Evolutionary conservation across 768 basidiomycete genomes (phyloP).

Genomic region (Calvatia gigantea): DNA sequence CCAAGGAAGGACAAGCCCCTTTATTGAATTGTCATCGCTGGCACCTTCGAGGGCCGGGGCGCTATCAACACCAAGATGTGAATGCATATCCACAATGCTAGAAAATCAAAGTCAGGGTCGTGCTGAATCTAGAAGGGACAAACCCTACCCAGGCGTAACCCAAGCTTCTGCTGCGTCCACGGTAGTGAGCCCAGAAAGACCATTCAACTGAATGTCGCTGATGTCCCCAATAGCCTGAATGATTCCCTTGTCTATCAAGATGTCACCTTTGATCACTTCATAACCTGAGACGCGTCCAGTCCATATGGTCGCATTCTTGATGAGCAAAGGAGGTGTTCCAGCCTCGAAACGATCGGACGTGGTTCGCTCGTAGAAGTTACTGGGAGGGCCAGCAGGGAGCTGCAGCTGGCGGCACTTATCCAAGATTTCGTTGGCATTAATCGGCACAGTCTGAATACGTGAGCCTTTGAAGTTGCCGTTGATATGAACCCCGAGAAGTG

Average conservation of each 20-base stretch:
- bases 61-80: constrained; percentile 44
- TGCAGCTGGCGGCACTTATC: constrained; percentile 49
- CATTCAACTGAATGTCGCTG: constrained; percentile 18
- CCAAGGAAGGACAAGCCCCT: constrained; percentile 46
- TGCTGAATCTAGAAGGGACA: neutral
- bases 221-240: constrained; percentile 50
- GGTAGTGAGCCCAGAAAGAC: constrained; percentile 28
- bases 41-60: constrained; percentile 28
- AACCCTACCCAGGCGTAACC: constrained; percentile 66
- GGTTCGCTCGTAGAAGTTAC: constrained; percentile 33
- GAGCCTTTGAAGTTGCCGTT: neutral
- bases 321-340: constrained; percentile 59
- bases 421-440: constrained; percentile 39
- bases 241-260: constrained; percentile 59
- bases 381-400: constrained; percentile 43
- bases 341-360: constrained; percentile 59
- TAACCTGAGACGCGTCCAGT: constrained; percentile 50
- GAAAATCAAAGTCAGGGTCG: neutral
- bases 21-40: constrained; percentile 51
- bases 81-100: constrained; percentile 46
- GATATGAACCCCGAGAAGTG: neutral
- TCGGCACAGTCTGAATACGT: constrained; percentile 24
- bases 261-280: constrained; percentile 53
- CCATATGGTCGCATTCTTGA: constrained; percentile 73
- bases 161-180: constrained; percentile 62